These are phyloP conservation scores for Chytriomyces hyalinus DNA, from an alignment of 192 early-diverging fungal genomes.

Conservation along the genomic window DNA sequence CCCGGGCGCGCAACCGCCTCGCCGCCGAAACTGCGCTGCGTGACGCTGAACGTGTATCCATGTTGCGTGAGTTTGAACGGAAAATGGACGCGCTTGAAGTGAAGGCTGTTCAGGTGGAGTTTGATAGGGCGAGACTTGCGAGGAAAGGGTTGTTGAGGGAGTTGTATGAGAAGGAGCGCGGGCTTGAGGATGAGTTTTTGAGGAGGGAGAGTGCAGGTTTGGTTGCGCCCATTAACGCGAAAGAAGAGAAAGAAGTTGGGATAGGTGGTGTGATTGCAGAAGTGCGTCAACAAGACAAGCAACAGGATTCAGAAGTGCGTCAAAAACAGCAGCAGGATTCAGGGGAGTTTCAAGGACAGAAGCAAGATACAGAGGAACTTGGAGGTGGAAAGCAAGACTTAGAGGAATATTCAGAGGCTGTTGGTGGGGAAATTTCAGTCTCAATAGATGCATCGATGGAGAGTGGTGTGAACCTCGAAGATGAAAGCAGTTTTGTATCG, in stretches of 20 bases:
- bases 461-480: neutral
- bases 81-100: slow-evolving; percentile 12
- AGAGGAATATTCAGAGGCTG: neutral
- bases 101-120: slow-evolving; percentile 19
- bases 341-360: neutral
- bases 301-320: too few species aligned
- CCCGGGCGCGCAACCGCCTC: neutral
- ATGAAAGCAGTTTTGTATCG: neutral
- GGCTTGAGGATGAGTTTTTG: neutral
- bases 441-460: neutral
- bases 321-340: neutral
- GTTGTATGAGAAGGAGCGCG: neutral
- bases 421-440: too few species aligned
- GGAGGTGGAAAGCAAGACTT: neutral
- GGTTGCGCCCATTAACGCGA: neutral
- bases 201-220: neutral
- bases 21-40: neutral
- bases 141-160: neutral
- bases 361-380: neutral
- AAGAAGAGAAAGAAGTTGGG: neutral
- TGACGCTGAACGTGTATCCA: neutral
- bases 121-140: slow-evolving; percentile 1
- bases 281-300: too few species aligned
- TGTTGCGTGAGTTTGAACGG: neutral
- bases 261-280: too few species aligned